phyloP scores from a whole-genome alignment of 2,329 filamentous ascomycete species.

The Cucurbitaria berberidis region DNA sequence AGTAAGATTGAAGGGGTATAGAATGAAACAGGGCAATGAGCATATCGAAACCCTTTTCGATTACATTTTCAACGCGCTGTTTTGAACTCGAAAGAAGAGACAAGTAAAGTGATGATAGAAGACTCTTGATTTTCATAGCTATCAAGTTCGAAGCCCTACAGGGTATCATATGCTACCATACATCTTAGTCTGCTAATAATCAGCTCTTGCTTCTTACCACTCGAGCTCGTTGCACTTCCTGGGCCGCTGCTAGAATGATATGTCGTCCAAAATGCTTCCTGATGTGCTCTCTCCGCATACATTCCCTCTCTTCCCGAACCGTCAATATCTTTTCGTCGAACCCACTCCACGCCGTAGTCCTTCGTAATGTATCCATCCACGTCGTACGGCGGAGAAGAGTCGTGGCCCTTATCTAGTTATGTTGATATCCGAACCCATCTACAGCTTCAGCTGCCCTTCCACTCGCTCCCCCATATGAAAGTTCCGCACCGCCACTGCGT shows the following conservation, averaged over 20 bases:
- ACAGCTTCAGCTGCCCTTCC: conserved; percentile 51
- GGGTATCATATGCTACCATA: not conserved
- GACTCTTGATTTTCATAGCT: not conserved
- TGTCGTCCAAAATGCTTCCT: not conserved
- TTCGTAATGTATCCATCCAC: not conserved
- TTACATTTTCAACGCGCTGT: too few relatives aligned
- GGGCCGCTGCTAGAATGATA: not conserved
- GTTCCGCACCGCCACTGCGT: conserved; percentile 88
- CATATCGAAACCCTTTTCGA: too few relatives aligned
- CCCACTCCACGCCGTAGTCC: not conserved
- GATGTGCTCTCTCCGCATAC: not conserved
- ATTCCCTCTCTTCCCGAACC: not conserved
- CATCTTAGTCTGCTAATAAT: not conserved
- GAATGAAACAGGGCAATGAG: too few relatives aligned
- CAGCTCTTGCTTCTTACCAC: not conserved
- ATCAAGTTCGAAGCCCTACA: not conserved
- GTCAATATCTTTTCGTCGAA: not conserved
- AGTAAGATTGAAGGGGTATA: too few relatives aligned
- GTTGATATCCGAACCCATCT: not conserved
- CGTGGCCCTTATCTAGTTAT: not conserved
- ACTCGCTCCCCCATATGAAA: conserved; percentile 75
- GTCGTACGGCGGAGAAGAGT: not conserved
- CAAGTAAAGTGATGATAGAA: not conserved
- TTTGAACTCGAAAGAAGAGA: not conserved
- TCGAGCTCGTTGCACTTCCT: not conserved